Conservation (phyloP, 2,329 filamentous ascomycete species). For the Drechmeria coniospora region DNA sequence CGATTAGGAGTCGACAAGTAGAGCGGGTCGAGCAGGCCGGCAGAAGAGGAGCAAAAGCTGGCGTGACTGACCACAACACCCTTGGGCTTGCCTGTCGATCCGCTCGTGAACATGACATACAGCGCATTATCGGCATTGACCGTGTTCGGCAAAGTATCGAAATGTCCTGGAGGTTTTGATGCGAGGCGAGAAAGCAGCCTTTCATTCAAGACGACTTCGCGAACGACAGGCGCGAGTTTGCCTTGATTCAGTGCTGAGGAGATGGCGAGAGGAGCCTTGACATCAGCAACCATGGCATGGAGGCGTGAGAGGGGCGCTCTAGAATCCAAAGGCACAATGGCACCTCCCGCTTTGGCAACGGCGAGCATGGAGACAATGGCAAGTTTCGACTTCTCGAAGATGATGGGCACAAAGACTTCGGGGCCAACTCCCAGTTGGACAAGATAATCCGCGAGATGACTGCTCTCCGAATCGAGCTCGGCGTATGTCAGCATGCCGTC, state of each 20-base stretch:
- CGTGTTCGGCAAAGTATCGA: neutral
- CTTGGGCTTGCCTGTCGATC: slow-evolving; percentile 11
- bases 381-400: slow-evolving; percentile 10
- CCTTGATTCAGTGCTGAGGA: slow-evolving; percentile 1
- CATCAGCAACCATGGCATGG: slow-evolving; percentile 1
- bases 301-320: slow-evolving; percentile 5
- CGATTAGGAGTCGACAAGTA: slow-evolving; percentile 1
- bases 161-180: neutral
- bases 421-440: slow-evolving; percentile 1
- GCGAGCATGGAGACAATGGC: slow-evolving; percentile 10
- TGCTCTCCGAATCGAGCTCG: slow-evolving; percentile 1
- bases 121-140: slow-evolving; percentile 1
- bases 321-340: slow-evolving; percentile 11
- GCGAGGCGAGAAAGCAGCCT: slow-evolving; percentile 1
- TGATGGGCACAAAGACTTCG: slow-evolving; percentile 1
- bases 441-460: neutral
- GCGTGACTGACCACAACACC: slow-evolving; percentile 10
- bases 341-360: slow-evolving; percentile 10
- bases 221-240: neutral
- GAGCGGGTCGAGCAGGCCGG: slow-evolving; percentile 4
- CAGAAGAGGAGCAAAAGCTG: slow-evolving; percentile 5
- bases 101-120: slow-evolving; percentile 10
- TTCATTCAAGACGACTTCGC: slow-evolving; percentile 1
- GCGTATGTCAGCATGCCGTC: slow-evolving; percentile 1
- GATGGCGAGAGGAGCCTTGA: slow-evolving; percentile 6